Evolutionary conservation across 768 basidiomycete genomes (phyloP), one percentile per base, ranked within the genome.

Genomic region (Boletus fagicola): DNA sequence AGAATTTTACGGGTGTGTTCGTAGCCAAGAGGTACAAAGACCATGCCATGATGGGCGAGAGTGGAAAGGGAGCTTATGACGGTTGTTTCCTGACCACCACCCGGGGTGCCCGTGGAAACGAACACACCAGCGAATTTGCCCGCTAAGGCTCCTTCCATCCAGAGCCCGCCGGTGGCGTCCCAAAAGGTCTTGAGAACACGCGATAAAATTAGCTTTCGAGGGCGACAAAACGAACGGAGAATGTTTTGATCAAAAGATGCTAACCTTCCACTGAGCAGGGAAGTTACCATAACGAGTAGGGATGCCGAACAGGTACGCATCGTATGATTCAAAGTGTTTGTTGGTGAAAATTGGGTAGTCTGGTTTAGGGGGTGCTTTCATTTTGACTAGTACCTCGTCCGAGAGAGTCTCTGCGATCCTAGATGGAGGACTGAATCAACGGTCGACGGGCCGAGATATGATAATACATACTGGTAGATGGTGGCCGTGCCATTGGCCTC

Each of bases 331-430:
- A 6, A 28, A 6, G 28, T 28, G 4, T 4, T 6, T 7, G 28
- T 3, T 28, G 5, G 72, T 76, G 64, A 92, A 76, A 62, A 90
- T 65, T 4, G 92, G 90, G 71, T 91, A 91, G 62, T 80, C 72
- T 48, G 82, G 82, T 71, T 90, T 91, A 26, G 86, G 72, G 10
- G 86, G 82, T 4, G 90, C 90, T 58, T 86, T 72, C 84, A 96
- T 82, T 68, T 80, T 80, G 47, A 68, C 65, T 40, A 94, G 78
- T 49, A 92, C 69, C 8, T 91, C 88, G 11, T 78, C 68, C 3
- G 87, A 65, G 49, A 95, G 86, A 0, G 92, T 95, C 76, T 95
- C 93, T 50, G 84, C 65, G 57, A 95, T 81, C 72, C 89, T 91
- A 24, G 2, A n/a, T 22, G 35, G 13, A 47, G 10, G 33, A 8